phyloP scores from a whole-genome alignment of 192 early-diverging fungal genomes.

The Oehlia diaphana region DNA sequence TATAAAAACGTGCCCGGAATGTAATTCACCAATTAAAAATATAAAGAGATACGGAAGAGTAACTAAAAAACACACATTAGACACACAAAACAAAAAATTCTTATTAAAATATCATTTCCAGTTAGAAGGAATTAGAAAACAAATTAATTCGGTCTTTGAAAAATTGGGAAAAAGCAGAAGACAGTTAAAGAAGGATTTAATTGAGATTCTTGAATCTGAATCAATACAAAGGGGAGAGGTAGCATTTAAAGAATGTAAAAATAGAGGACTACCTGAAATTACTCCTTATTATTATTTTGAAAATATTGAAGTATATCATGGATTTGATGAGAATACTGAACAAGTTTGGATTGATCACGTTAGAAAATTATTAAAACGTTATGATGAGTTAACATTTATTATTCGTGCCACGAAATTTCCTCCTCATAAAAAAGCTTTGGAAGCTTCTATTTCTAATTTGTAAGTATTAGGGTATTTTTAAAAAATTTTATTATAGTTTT shows the following conservation, averaged over 20 bases:
- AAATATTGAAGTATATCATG: background rate
- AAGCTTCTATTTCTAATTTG: background rate
- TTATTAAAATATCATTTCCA: background rate
- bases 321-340: background rate
- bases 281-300: background rate
- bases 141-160: background rate
- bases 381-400: background rate
- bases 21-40: background rate
- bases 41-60: constrained; percentile 7
- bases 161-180: background rate
- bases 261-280: background rate
- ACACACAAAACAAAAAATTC: constrained; percentile 28
- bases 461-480: background rate
- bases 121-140: background rate
- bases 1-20: constrained; percentile 5
- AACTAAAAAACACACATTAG: constrained; percentile 9
- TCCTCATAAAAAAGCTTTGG: background rate
- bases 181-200: background rate
- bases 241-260: too few relatives aligned
- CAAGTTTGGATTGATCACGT: background rate
- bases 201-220: background rate
- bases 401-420: background rate
- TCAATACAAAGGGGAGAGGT: background rate
- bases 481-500: background rate
- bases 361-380: background rate